Evolutionary conservation across 768 basidiomycete species (phyloP).

Genomic region (Russula sp.): DNA sequence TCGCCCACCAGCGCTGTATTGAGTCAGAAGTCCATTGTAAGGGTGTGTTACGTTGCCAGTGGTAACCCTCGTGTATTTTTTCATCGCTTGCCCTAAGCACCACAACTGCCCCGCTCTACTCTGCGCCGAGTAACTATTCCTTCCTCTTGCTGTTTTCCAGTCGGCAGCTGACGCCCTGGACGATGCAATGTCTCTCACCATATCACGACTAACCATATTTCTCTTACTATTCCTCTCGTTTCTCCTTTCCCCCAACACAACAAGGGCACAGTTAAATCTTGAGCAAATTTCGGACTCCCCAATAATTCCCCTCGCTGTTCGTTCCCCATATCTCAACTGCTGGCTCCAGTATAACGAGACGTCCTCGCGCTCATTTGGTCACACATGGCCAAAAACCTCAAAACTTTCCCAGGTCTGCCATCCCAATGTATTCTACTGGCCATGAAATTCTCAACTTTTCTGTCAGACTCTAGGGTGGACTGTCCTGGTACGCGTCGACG

Average conservation of each 20-base stretch:
- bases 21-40: no score
- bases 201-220: not conserved
- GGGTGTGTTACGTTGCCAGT: no score
- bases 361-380: constrained; percentile 1
- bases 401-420: not conserved
- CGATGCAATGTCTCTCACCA: not conserved
- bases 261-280: no score
- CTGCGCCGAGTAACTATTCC: constrained; percentile 3
- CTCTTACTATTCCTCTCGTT: not conserved
- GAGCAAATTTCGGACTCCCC: constrained; percentile 30
- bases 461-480: constrained; percentile 21
- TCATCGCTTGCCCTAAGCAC: no score
- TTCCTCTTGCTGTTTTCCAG: not conserved
- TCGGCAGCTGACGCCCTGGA: not conserved
- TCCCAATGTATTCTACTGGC: not conserved
- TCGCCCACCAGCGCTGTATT: no score
- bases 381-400: constrained; percentile 30
- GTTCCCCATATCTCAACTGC: constrained; percentile 34
- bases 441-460: not conserved
- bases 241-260: not conserved
- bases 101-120: not conserved
- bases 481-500: constrained; percentile 20
- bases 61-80: not conserved
- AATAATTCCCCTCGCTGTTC: constrained; percentile 33
- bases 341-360: constrained; percentile 25